Base-by-base conservation (phyloP, 306 rosid species). In the Vigna trinervia region DNA sequence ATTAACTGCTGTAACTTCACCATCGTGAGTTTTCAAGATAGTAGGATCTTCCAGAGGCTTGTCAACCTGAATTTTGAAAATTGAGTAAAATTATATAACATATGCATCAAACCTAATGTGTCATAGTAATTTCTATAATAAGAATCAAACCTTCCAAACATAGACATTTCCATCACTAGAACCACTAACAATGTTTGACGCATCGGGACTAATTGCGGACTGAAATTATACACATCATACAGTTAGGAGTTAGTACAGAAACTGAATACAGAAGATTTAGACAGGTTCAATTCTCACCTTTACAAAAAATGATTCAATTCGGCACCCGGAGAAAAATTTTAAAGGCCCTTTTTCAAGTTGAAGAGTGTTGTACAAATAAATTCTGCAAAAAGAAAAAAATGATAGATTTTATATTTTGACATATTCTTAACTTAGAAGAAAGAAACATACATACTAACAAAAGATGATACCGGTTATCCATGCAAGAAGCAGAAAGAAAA, bases 161-260 rank as follows among this genome's bases (percentile, higher is more conserved):
- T 85, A 87, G 80, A 93, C 97, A 53, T 85, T 87, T 82, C 90
- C 99, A 80, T 88, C 86, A 23, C 96, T 90, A 74, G 99, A 95
- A 85, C 99, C 99, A 46, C 98, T 79, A 62, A 91, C 89, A 60
- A 95, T 82, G 81, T 85, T 88, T 45, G 86, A 56, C 19, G 94
- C 98, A 86, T 96, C 97, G 6, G 99, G 96, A 68, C 99, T 92
- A 75, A 96, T 85, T 51, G 89, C 88, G 4, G 97, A 74, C 99
- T 96, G 94, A 50, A 75, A 81, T 84, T 79, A 76, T 80, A 82
- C 36, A 77, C 59, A 69, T 38, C 26, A 70, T 41, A 66, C 6
- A 50, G 67, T 66, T 51, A 53, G 72, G 72, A 19, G 11, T 38
- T 43, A 20, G 56, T 50, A 80, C 56, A 59, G 5, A 71, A 79